Percentiles rank a stretch among this genome's conserved stretches.
phyloP scores from a whole-genome alignment of 1,139 yeast species.

The Groenewaldozyma auringiensis region DNA sequence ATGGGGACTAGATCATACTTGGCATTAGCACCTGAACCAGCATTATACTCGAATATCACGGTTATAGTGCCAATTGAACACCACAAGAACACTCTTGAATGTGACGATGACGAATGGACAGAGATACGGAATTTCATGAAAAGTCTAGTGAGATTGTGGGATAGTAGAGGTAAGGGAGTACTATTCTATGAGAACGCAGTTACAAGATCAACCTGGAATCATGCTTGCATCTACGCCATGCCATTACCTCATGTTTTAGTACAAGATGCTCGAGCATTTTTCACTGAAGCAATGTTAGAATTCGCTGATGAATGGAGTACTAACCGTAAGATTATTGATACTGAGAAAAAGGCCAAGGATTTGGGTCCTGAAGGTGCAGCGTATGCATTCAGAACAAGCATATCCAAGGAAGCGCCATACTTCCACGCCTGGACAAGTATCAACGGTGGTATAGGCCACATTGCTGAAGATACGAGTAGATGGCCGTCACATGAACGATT shows the following conservation, averaged over 20 bases:
- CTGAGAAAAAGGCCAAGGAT: conserved; percentile 24
- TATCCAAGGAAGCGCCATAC: conserved; percentile 43
- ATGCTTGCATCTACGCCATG: conserved; percentile 38
- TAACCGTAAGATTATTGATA: conserved; percentile 33
- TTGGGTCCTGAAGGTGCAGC: conserved; percentile 15
- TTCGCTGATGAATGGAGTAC: conserved; percentile 37
- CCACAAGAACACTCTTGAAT: conserved; percentile 33
- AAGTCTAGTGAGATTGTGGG: conserved; percentile 36
- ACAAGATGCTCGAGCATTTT: conserved; percentile 34
- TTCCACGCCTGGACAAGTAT: conserved; percentile 44
- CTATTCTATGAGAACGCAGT: conserved; percentile 42
- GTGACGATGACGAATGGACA: conserved; percentile 40
- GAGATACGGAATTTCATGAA: conserved; percentile 42
- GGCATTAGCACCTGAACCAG: conserved; percentile 34
- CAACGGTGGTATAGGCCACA: conserved; percentile 45
- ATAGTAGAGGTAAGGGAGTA: conserved; percentile 31
- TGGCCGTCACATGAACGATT: conserved; percentile 44
- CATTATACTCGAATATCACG: conserved; percentile 30
- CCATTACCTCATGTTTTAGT: conserved; percentile 35
- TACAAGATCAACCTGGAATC: conserved; percentile 27
- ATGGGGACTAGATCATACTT: conserved; percentile 28
- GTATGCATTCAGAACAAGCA: conserved; percentile 32
- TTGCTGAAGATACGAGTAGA: conserved; percentile 34
- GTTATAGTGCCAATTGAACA: conserved; percentile 41
- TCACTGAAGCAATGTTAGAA: conserved; percentile 36